Percentiles rank a stretch among this genome's conserved stretches.
These are phyloP conservation scores for Linnemannia hyalina DNA, from an alignment of 192 early-diverging fungal species.

Conservation along the genomic window DNA sequence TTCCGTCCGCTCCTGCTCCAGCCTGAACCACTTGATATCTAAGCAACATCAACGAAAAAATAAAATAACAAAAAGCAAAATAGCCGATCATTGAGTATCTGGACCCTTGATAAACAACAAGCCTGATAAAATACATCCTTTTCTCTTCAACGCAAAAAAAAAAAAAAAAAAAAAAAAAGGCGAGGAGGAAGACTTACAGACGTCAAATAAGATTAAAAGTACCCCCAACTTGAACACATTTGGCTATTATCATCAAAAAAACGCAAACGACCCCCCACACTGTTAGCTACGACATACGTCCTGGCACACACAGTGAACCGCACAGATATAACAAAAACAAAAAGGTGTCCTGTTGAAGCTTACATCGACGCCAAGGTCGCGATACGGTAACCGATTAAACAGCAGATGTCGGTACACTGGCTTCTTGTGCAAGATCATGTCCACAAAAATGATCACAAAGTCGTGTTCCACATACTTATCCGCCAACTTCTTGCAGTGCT, in stretches of 20 bases:
- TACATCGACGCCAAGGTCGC: conserved; percentile 59
- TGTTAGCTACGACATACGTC: neutral
- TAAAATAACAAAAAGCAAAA: no score
- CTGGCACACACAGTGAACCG: no score
- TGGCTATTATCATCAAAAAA: conserved; percentile 55
- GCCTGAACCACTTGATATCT: conserved; percentile 93
- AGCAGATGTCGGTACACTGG: conserved; percentile 90
- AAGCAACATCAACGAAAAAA: neutral
- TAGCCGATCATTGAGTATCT: neutral
- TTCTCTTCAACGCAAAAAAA: no score
- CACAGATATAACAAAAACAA: neutral
- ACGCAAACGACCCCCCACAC: neutral
- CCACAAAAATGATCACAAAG: conserved; percentile 88
- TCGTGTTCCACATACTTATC: conserved; percentile 96
- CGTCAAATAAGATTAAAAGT: conserved; percentile 89
- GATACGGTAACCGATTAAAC: conserved; percentile 81
- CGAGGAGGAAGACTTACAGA: conserved; percentile 62
- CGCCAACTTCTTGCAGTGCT: conserved; percentile 82
- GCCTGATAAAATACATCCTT: no score
- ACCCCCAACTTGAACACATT: conserved; percentile 82
- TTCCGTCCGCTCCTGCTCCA: conserved; percentile 75
- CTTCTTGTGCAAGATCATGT: conserved; percentile 90
- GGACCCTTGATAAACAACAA: no score
- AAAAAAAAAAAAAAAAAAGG: no score
- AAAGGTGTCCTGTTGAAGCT: conserved; percentile 16